Conservation (phyloP, 108 stramenopile genomes). For the Fistulifera solaris region DNA sequence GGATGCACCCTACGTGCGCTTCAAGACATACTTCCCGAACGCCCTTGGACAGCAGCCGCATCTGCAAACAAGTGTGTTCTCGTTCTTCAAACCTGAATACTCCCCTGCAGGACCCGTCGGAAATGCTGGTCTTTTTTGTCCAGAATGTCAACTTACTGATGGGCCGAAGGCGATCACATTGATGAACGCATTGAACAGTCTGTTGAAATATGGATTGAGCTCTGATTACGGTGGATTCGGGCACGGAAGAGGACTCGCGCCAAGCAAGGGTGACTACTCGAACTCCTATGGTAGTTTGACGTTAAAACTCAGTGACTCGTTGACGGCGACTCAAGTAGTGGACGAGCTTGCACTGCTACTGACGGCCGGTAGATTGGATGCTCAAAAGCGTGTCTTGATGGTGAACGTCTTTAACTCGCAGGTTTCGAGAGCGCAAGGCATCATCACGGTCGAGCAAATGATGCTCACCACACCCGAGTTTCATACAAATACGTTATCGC, state of each 20-base stretch:
- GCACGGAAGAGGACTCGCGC: not conserved
- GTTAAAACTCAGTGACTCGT: not conserved
- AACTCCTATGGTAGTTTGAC: not conserved
- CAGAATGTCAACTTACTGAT: conserved; percentile 31
- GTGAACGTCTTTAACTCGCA: too few species aligned
- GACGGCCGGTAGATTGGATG: conserved; percentile 37
- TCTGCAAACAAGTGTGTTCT: too few species aligned
- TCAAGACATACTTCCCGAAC: conserved; percentile 13
- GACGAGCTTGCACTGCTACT: conserved; percentile 40
- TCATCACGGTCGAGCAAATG: conserved; percentile 13
- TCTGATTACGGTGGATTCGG: not conserved
- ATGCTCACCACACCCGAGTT: conserved; percentile 47
- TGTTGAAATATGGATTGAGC: conserved; percentile 40
- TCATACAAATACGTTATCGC: conserved; percentile 34
- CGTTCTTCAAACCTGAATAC: too few species aligned
- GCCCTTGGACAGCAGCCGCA: conserved; percentile 29
- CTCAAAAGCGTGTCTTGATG: too few species aligned
- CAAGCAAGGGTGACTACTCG: conserved; percentile 1
- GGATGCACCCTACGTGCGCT: not conserved
- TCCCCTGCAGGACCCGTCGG: not conserved
- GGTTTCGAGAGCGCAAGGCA: conserved; percentile 6
- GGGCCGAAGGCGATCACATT: too few species aligned
- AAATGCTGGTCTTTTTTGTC: conserved; percentile 25
- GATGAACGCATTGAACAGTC: conserved; percentile 37
- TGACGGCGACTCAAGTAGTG: conserved; percentile 13